Evolutionary conservation across 805 yeast species (phyloP), one percentile per base, ranked within the genome.

Genomic region (Ogataea parapolymorpha): DNA sequence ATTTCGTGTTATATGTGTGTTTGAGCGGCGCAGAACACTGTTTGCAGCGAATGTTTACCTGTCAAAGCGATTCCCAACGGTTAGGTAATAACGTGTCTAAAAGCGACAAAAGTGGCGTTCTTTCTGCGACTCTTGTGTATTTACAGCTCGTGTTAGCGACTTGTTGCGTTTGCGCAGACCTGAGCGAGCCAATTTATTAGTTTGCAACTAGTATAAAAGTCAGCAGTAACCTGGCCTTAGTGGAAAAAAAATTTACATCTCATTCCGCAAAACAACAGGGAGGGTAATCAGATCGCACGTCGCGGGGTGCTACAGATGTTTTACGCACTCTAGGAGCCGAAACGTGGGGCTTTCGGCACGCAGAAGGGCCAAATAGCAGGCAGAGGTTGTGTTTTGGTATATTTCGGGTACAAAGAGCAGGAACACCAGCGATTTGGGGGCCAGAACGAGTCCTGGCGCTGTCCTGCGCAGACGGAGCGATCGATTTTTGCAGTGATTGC

Each of bases 231-330:
- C 35, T 39, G 42, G 37, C 42, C 33, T 32, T 15, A 38, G 20
- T 26, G 32, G 34, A 31, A 39, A 39, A 38, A 39, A 39, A 39
- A 39, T 39, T 39, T 39, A 39, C 37, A 15, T 13, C 16, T 23
- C 37, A 28, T 39, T 39, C 18, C 27, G 32, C 30, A 33, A 33
- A 27, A 20, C 34, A 39, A 39, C 42, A 39, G 42, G 42, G 42
- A 39, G 42, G 42, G 42, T 39, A 39, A 39, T 39, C 42, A 34
- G 26, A 32, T 20, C 22, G 10, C 22, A 20, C 22, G 22, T 20
- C 22, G 22, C 22, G 7, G 22, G 22, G 22, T 20, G 22, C 14
- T 24, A 20, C 17, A 31, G 26, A 31, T 29, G 33, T 10, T 10
- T 24, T 29, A 29, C 32, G 15, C 18, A 12, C 20, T 13, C 20